Conservation (phyloP, 345 rosid genomes). For the Mangifera indica region DNA sequence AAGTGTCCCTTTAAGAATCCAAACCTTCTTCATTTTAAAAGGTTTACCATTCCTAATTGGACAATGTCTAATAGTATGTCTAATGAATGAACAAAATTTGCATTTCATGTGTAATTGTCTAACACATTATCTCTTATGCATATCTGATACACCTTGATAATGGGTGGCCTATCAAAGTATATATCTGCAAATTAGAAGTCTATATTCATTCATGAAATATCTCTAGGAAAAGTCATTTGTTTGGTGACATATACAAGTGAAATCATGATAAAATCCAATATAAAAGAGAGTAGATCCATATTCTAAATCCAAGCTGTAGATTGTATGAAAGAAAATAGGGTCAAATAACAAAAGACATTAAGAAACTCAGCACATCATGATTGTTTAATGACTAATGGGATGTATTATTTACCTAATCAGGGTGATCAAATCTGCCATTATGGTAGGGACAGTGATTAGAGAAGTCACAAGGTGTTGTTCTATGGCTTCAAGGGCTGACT, state of each 20-base stretch:
- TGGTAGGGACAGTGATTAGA: constrained; percentile 78
- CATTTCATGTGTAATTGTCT: too few species aligned
- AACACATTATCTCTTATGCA: too few species aligned
- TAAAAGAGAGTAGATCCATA: neutral
- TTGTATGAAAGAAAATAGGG: neutral
- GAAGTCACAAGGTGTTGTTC: constrained; percentile 64
- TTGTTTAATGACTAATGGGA: neutral
- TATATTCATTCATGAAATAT: neutral
- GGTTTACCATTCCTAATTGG: too few species aligned
- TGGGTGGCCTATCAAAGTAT: too few species aligned
- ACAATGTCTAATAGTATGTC: too few species aligned
- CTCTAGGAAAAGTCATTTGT: neutral
- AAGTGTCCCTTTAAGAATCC: too few species aligned
- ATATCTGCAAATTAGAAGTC: neutral
- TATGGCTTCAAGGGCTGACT: constrained; percentile 50
- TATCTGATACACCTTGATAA: too few species aligned
- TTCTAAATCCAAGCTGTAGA: neutral
- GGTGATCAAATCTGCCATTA: constrained; percentile 64
- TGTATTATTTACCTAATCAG: constrained; percentile 47
- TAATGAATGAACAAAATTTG: too few species aligned
- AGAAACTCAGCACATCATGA: neutral
- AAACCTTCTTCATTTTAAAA: too few species aligned
- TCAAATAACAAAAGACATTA: neutral
- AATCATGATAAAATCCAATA: neutral
- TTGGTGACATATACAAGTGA: neutral